Conservation (phyloP, 1,139 yeast species). For the Taiozyma sp. region DNA sequence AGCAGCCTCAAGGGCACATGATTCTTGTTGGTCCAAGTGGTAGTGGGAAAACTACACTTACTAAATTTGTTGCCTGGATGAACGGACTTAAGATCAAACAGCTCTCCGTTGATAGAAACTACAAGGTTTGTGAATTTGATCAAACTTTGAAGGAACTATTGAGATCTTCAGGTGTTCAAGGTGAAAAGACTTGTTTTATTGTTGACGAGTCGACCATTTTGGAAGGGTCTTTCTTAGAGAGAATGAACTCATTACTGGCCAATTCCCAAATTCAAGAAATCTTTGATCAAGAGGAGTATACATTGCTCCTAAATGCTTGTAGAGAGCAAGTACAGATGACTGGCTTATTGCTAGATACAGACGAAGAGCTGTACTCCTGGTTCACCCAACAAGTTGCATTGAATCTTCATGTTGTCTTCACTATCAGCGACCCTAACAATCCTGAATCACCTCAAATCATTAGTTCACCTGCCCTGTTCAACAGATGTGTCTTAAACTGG, state of each 20-base stretch:
- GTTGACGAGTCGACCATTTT: conserved; percentile 78
- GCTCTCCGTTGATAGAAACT: conserved; percentile 52
- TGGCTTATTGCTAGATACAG: conserved; percentile 62
- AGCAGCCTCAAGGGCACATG: conserved; percentile 88
- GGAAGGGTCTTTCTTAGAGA: conserved; percentile 77
- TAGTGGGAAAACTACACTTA: conserved; percentile 75
- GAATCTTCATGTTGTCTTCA: conserved; percentile 81
- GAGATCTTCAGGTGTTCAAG: conserved; percentile 43
- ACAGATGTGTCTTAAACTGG: conserved; percentile 87
- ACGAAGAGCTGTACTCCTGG: conserved; percentile 76
- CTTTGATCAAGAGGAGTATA: conserved; percentile 72
- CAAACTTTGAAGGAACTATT: conserved; percentile 52
- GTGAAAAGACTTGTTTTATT: conserved; percentile 66
- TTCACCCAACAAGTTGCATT: conserved; percentile 62
- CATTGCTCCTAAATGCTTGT: conserved; percentile 51
- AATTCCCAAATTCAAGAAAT: conserved; percentile 92
- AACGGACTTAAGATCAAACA: conserved; percentile 67
- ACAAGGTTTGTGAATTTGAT: conserved; percentile 64
- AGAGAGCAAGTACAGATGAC: conserved; percentile 53
- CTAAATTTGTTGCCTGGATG: conserved; percentile 89
- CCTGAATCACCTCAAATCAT: conserved; percentile 40
- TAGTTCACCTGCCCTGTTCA: conserved; percentile 87
- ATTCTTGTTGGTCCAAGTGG: conserved; percentile 85
- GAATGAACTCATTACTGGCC: conserved; percentile 89
- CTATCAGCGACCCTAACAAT: conserved; percentile 54